Evolutionary conservation across 106 monocot genomes (phyloP), one percentile per base, ranked within the genome.

Genomic region (Dendrobium catenatum): DNA sequence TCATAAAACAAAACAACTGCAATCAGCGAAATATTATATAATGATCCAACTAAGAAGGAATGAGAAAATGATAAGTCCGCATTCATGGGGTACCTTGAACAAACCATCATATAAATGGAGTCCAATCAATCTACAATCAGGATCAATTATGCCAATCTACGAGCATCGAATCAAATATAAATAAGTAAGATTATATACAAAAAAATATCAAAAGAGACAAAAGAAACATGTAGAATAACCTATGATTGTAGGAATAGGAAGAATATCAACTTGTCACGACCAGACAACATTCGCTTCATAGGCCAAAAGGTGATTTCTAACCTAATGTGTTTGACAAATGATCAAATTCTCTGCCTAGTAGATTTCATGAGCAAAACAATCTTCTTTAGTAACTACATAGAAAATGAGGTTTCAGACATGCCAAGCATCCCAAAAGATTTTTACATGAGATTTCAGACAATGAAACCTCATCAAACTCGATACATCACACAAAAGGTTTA

Each of bases 81-180:
- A 26, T 5, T 19, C 11, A 55, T 31, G 44, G 66, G 41, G 78
- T 84, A 93, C 93, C 90, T 93, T 93, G 80, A 93, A 93, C 66
- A 93, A 85, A 44, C 93, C 93, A 85, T 93, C 90, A 82, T 93
- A 93, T 29, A 93, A 70, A 76, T 93, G 93, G 81, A 93, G 90
- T 33, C 93, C 93, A 73, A 93, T 90, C 44, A 93, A 86, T 55
- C 88, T 85, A 82, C 93, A 90, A 47, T 93, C 93, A 61, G 93
- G 93, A 74, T 93, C 90, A 79, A 93, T 93, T 51, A 93, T 90
- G 54, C 93, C 93, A 82, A 93, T 90, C 93, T 93, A 87, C 48
- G 55, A 78, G 33, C 20, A 56, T 13, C 70, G 77, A 74, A 37
- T 4, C 70, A 33, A 58, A 55, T 31, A 46, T 26, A 44, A 78